These are phyloP conservation scores for Aurantiochytrium sp. DNA, from an alignment of 108 stramenopile species.

Conservation along the genomic window DNA sequence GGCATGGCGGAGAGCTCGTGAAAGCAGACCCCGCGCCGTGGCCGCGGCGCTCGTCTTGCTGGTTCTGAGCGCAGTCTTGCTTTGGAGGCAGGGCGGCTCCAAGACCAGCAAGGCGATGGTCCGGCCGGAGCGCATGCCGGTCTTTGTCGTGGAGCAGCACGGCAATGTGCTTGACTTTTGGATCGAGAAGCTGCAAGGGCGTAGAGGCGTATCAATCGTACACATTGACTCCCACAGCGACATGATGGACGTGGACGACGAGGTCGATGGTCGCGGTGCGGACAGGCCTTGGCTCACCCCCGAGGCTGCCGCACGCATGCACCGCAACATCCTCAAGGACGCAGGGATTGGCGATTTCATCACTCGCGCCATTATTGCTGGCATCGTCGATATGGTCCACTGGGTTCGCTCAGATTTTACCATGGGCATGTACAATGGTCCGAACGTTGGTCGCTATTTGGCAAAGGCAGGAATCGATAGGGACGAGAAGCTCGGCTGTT, in stretches of 20 bases:
- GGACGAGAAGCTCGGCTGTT: background rate
- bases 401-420: background rate
- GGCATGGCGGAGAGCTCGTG: too few relatives aligned
- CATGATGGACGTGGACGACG: background rate
- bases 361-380: background rate
- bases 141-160: background rate
- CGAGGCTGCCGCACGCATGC: background rate
- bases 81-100: too few relatives aligned
- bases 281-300: too few relatives aligned
- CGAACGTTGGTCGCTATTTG: background rate
- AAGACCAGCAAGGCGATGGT: too few relatives aligned
- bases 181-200: background rate
- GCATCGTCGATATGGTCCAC: background rate
- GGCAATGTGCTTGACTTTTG: background rate
- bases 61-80: too few relatives aligned
- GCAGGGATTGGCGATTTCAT: background rate
- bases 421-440: background rate
- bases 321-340: background rate
- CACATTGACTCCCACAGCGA: slow-evolving; percentile 13
- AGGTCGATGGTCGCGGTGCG: background rate
- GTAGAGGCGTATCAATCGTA: background rate
- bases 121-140: background rate
- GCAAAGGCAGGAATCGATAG: background rate
- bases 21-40: too few relatives aligned
- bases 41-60: too few relatives aligned